Evolutionary conservation across 2,329 filamentous ascomycete species (phyloP).

Genomic region (Fusarium sp.): DNA sequence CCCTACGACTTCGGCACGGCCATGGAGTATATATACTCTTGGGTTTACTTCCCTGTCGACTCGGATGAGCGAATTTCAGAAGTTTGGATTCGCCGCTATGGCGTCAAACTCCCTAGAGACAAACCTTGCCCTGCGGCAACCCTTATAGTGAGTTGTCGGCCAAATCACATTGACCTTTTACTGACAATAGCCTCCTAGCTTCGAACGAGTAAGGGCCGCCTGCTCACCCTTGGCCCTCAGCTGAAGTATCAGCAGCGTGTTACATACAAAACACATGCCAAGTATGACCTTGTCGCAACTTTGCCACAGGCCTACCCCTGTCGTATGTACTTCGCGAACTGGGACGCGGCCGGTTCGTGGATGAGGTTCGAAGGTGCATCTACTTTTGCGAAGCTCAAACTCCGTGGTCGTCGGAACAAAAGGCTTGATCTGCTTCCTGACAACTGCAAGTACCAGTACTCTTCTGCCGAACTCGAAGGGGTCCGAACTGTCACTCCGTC

Average conservation of each 20-base stretch:
- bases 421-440: rapidly evolving
- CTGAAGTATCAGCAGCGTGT: rapidly evolving
- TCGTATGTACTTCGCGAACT: background rate
- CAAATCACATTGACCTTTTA: background rate
- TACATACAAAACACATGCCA: background rate
- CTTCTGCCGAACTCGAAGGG: rapidly evolving
- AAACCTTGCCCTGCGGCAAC: rapidly evolving
- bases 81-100: background rate
- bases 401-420: rapidly evolving
- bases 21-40: rapidly evolving
- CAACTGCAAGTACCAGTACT: background rate
- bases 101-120: background rate
- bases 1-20: rapidly evolving
- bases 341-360: rapidly evolving
- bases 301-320: rapidly evolving
- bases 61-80: background rate
- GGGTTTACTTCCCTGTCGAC: background rate
- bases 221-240: background rate
- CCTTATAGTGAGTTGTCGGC: background rate
- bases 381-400: rapidly evolving
- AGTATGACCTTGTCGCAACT: background rate
- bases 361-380: background rate
- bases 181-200: background rate
- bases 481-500: background rate
- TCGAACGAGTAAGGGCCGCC: background rate